Base-by-base conservation (phyloP, 2,329 filamentous ascomycete genomes). In the Epichloe elymi region DNA sequence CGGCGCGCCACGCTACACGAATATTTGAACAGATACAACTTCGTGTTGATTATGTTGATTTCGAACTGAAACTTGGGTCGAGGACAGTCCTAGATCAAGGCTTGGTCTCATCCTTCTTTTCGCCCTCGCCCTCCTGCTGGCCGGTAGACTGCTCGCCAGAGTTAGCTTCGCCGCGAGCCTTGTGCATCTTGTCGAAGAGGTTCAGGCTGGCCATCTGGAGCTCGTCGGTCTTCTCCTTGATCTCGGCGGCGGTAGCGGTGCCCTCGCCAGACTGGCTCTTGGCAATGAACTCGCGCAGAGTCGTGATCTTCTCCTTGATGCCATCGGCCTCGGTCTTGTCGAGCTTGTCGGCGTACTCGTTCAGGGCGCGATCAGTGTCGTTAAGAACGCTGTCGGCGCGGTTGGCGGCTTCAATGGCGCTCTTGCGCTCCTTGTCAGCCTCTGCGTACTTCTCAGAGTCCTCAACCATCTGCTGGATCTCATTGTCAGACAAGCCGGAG, bases 141-240 rank as follows among this genome's bases (percentile, higher is more conserved):
- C 63, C 69, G 60, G 61, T 71, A 61, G 66, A 58, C 64, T 78
- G 71, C 66, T 79, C 70, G 66, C 75, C 70, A 53, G 62, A 58
- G 64, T 74, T 69, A 61, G 75, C 76, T 75, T 90, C 86, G 60
- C 73, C 70, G 62, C 88, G 85, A 60, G 91, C 88, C 80, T 95
- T 94, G 86, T 98, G 91, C 88, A 98, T 95, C 86, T 97, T 96
- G 78, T 97, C 93, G 71, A 98, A 97, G 65, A 97, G 83, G 74
- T 87, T 95, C 74, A 98, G 78, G 72, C 86, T 91, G 60, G 91
- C 88, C 69, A 86, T 87, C 77, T 97, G 93, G 67, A 98, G 86
- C 73, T 96, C 91, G 60, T 97, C 93, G 63, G 88, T 94, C 88
- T 96, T 96, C 76, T 88, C 82, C 86, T 97, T 97, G 72, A 98